A percentile compares a stretch with the other conserved stretches of the same genome.
These are phyloP conservation scores for Stipa capillata DNA, from an alignment of 176 grass and related monocot species.

Conservation along the genomic window DNA sequence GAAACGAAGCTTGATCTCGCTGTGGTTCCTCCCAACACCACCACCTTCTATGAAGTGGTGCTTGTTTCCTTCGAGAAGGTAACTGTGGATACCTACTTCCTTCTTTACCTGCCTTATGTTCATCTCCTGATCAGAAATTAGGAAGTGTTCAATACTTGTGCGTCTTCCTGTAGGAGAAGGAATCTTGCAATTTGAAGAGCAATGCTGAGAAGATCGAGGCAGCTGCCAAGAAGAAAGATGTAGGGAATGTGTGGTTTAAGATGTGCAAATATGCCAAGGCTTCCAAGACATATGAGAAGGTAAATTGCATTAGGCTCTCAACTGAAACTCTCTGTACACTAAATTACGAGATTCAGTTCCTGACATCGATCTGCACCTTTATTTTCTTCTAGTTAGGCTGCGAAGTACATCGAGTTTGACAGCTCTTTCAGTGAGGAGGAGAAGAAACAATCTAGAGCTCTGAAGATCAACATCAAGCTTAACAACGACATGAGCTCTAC, in stretches of 20 bases:
- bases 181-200: slow-evolving; percentile 85
- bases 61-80: slow-evolving; percentile 90
- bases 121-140: no score
- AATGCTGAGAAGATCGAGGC: slow-evolving; percentile 85
- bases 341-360: background rate
- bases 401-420: slow-evolving; percentile 67
- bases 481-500: no score
- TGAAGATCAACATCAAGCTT: slow-evolving; percentile 64
- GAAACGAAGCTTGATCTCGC: slow-evolving; percentile 71
- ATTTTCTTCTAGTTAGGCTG: slow-evolving; percentile 42
- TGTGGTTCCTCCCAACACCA: slow-evolving; percentile 54
- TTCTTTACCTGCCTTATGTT: background rate
- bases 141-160: background rate
- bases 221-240: slow-evolving; percentile 84
- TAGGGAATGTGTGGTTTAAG: slow-evolving; percentile 81
- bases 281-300: slow-evolving; percentile 91
- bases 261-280: slow-evolving; percentile 71
- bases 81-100: background rate
- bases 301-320: background rate
- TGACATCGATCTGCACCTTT: background rate
- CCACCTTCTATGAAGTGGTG: slow-evolving; percentile 70
- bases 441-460: slow-evolving; percentile 59
- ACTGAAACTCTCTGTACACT: background rate
- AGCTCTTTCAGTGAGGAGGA: slow-evolving; percentile 81
- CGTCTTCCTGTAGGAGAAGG: slow-evolving; percentile 57